Evolutionary conservation across 768 basidiomycete genomes (phyloP), one percentile per base, ranked within the genome.

Genomic region (Pleurotus platypus): DNA sequence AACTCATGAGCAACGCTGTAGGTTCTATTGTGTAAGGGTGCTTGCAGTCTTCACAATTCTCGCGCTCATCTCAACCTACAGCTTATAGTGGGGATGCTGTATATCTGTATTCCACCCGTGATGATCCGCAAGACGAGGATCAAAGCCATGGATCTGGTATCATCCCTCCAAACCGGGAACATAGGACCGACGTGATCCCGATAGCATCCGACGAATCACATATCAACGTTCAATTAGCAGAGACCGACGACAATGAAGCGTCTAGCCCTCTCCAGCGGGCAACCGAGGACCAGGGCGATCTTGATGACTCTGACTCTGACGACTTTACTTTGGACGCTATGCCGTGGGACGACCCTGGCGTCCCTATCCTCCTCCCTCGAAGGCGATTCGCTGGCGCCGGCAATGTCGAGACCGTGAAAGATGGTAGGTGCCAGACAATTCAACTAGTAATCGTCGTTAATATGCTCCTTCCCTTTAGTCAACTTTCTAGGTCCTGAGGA

Each of bases 391-490:
- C 69, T 39, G 93, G 93, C 12, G 83, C 85, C 30, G 83, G 86
- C 56, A 96, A 94, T 65, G 75, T 90, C 1, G 84, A 84, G 59
- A 96, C 94, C 0, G 80, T 92, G 42, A 96, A 96, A 70, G 93
- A 94, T 67, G 91, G 93, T 87, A 61, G 64, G 85, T 66, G 16
- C 40, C 30, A 0, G 30, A 35, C 30, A 35, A 35, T 35, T 35
- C 9, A 35, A 35, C 30, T 3, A 11, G 9, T 4, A 11, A 0
- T 35, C 30, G 30, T 35, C 11, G 30, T 35, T 35, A 9, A 9
- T 11, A 11, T 11, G 2, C 3, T 9, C 30, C 30, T 35, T 35
- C 11, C 9, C 30, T 9, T 0, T 58, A 93, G 92, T 92, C 38
- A 94, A 92, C 67, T 94, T 92, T 67, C 71, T 94, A 39, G 93